Percentiles rank a stretch among this genome's conserved stretches.
phyloP scores from a whole-genome alignment of 305 asterid species.

The Withania somnifera region DNA sequence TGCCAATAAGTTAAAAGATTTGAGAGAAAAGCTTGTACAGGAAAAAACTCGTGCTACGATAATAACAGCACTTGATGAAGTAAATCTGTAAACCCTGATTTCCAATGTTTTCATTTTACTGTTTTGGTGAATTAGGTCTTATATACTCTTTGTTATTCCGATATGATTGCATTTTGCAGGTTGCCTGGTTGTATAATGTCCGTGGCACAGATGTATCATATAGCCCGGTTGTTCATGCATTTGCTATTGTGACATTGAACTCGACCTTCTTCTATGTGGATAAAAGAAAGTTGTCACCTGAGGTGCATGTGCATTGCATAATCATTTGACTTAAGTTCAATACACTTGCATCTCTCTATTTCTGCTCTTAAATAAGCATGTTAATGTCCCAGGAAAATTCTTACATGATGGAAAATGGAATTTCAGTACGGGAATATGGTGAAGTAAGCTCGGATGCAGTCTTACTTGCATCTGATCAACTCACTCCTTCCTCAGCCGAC shows the following conservation, averaged over 20 bases:
- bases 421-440: slow-evolving; percentile 61
- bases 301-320: slow-evolving; percentile 38
- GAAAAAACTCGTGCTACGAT: slow-evolving; percentile 67
- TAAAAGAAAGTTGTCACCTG: slow-evolving; percentile 58
- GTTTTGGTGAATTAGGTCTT: background rate
- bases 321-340: background rate
- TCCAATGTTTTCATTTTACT: background rate
- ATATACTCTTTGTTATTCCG: slow-evolving; percentile 4
- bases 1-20: slow-evolving; percentile 65
- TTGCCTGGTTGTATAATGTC: slow-evolving; percentile 82
- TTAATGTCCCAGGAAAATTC: slow-evolving; percentile 36
- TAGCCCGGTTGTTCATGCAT: slow-evolving; percentile 86
- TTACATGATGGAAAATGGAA: slow-evolving; percentile 53
- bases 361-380: background rate
- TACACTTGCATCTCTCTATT: background rate
- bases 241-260: slow-evolving; percentile 60
- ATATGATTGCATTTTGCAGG: slow-evolving; percentile 34
- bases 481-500: slow-evolving; percentile 23
- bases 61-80: slow-evolving; percentile 82
- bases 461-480: slow-evolving; percentile 68
- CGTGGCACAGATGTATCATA: slow-evolving; percentile 87
- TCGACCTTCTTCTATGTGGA: slow-evolving; percentile 86
- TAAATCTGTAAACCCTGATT: slow-evolving; percentile 9
- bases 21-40: slow-evolving; percentile 62
- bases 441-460: slow-evolving; percentile 57